phyloP scores from a whole-genome alignment of 768 basidiomycete genomes.

The Kwoniella bestiolae region DNA sequence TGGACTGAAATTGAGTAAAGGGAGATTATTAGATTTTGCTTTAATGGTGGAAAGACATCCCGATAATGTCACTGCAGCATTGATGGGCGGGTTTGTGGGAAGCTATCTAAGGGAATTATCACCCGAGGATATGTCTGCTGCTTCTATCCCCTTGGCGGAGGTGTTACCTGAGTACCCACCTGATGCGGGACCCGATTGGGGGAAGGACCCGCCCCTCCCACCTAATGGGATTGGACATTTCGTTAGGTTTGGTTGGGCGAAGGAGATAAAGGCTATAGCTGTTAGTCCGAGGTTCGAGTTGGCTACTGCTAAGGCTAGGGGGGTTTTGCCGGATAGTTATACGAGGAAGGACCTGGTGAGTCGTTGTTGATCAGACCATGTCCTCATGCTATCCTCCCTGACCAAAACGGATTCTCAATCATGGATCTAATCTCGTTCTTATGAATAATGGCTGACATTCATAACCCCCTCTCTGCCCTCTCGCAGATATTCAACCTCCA shows the following conservation, averaged over 20 bases:
- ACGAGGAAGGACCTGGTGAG: conserved; percentile 87
- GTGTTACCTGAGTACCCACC: conserved; percentile 94
- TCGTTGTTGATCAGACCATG: conserved; percentile 23
- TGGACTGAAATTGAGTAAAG: conserved; percentile 67
- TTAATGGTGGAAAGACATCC: conserved; percentile 99
- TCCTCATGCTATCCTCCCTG: neutral
- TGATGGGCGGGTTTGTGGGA: conserved; percentile 95
- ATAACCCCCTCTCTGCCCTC: too few species aligned
- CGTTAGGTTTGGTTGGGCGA: conserved; percentile 83
- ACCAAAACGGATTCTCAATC: too few species aligned
- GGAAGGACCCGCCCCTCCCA: conserved; percentile 80
- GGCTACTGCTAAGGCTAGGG: conserved; percentile 90
- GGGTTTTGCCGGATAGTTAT: conserved; percentile 82
- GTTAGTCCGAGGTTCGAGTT: conserved; percentile 95
- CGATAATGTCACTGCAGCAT: conserved; percentile 96
- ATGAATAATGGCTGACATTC: too few species aligned
- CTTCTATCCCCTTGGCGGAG: conserved; percentile 90
- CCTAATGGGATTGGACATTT: conserved; percentile 92
- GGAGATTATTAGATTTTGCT: conserved; percentile 88
- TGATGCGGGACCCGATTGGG: conserved; percentile 92
- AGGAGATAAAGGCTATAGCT: conserved; percentile 84
- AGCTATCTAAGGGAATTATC: conserved; percentile 92
- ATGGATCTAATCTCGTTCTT: neutral
- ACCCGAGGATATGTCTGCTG: conserved; percentile 75
- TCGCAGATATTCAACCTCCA: conserved; percentile 94